These are phyloP conservation scores for Castanospermum australe DNA, from an alignment of 306 rosid species.

Conservation along the genomic window DNA sequence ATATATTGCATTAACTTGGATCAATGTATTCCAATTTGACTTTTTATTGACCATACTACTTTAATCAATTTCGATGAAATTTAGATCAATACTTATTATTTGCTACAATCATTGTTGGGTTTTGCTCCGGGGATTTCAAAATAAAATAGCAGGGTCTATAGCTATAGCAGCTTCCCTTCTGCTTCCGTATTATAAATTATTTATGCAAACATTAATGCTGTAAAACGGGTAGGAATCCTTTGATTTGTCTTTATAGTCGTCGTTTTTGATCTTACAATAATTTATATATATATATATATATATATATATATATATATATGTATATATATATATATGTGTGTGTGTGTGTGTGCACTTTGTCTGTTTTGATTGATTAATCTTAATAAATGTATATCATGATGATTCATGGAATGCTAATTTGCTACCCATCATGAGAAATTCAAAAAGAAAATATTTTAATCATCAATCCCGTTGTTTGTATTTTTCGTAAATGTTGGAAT, in stretches of 20 bases:
- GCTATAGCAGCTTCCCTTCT: neutral
- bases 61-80: neutral
- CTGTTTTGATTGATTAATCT: neutral
- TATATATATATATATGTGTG: no score
- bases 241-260: neutral
- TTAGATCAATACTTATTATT: neutral
- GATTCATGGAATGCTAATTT: neutral
- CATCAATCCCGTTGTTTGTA: neutral
- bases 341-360: no score
- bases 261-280: neutral
- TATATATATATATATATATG: no score
- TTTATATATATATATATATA: no score
- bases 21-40: neutral
- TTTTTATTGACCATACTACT: neutral
- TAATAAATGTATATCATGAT: neutral
- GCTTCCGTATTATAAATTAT: neutral
- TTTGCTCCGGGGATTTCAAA: neutral
- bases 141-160: neutral
- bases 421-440: neutral
- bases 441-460: neutral
- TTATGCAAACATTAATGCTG: neutral
- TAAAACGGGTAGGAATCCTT: neutral
- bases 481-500: neutral
- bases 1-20: slow-evolving; percentile 23
- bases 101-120: slow-evolving; percentile 12